These are phyloP conservation scores for Eucalyptus cloeziana DNA, from an alignment of 345 rosid genomes.

Conservation along the genomic window DNA sequence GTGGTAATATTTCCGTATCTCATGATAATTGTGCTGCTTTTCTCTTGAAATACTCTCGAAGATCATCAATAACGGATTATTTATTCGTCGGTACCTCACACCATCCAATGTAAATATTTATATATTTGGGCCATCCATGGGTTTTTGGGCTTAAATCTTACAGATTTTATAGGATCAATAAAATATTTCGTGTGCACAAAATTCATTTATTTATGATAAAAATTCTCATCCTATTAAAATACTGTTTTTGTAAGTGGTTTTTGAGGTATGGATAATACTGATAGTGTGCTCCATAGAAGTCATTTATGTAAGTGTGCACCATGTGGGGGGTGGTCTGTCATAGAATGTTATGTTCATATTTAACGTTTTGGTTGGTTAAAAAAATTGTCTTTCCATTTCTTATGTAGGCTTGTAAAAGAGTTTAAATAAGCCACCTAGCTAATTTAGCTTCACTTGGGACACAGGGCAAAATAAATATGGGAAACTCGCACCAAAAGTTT, in stretches of 20 bases:
- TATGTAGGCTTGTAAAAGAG: neutral
- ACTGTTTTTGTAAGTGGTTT: neutral
- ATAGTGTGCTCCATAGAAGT: neutral
- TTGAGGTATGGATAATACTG: neutral
- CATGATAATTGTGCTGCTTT: neutral
- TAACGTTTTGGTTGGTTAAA: neutral
- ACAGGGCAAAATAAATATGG: neutral
- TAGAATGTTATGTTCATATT: neutral
- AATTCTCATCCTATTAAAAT: neutral
- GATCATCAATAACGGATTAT: neutral
- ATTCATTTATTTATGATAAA: neutral
- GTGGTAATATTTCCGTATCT: neutral
- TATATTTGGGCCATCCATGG: neutral
- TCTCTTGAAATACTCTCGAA: neutral
- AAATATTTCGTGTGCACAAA: neutral
- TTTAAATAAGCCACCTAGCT: neutral
- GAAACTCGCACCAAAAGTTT: neutral
- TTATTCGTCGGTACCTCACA: neutral
- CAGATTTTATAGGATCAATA: neutral
- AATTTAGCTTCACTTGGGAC: neutral
- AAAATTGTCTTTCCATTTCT: neutral
- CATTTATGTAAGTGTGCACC: neutral
- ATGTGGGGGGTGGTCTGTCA: neutral
- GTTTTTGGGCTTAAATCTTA: neutral
- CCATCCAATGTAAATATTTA: neutral